Evolutionary conservation across 768 basidiomycete genomes (phyloP).

Genomic region (Boletellus ananiceps): DNA sequence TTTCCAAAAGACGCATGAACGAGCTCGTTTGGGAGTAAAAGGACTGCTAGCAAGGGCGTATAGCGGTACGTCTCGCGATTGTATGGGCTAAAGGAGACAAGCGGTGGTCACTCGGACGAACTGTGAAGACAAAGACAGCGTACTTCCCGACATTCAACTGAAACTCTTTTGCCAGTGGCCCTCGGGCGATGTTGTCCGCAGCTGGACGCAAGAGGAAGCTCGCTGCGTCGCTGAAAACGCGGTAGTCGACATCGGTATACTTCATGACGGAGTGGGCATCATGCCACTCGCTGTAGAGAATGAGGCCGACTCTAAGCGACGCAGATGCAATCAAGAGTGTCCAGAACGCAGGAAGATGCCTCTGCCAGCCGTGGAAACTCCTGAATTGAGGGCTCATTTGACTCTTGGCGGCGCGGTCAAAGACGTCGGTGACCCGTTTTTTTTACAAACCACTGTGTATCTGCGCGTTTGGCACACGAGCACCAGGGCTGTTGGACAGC

Average conservation of each 20-base stretch:
- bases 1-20: constrained; percentile 88
- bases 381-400: not conserved
- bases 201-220: constrained; percentile 54
- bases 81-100: constrained; percentile 64
- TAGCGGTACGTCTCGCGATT: constrained; percentile 91
- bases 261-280: constrained; percentile 79
- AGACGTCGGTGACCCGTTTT: too few relatives aligned
- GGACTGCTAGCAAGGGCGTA: constrained; percentile 83
- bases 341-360: constrained; percentile 37
- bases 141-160: constrained; percentile 65
- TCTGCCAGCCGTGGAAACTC: constrained; percentile 9
- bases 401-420: not conserved
- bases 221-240: constrained; percentile 92
- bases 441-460: too few relatives aligned
- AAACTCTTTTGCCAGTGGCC: constrained; percentile 45
- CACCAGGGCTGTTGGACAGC: too few relatives aligned
- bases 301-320: constrained; percentile 61
- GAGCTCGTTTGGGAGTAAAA: constrained; percentile 77
- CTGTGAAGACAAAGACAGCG: constrained; percentile 31
- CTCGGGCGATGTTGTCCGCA: constrained; percentile 53
- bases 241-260: constrained; percentile 98
- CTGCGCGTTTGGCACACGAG: too few relatives aligned
- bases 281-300: constrained; percentile 88
- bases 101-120: not conserved
- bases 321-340: constrained; percentile 50